These are phyloP conservation scores for Nemania sp. DNA, from an alignment of 2,329 filamentous ascomycete genomes.

Conservation along the genomic window DNA sequence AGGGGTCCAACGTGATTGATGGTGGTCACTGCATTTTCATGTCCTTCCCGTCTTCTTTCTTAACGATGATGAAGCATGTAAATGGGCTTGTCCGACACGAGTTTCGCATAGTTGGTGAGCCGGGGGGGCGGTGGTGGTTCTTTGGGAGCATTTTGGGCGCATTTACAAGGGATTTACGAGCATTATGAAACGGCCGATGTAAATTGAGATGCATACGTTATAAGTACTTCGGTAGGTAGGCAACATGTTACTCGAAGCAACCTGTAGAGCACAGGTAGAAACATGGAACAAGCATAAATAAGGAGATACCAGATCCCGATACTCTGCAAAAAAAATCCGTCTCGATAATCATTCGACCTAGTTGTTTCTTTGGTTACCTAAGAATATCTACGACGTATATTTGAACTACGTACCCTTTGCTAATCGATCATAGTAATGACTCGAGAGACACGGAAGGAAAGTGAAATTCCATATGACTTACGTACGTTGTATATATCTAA, in stretches of 20 bases:
- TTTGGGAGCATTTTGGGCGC: slow-evolving; percentile 41
- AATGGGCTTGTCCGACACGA: slow-evolving; percentile 37
- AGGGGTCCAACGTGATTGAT: slow-evolving; percentile 9
- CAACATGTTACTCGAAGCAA: slow-evolving; percentile 22
- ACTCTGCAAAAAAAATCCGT: too few relatives aligned
- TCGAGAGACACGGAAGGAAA: background rate
- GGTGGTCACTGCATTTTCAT: slow-evolving; percentile 14
- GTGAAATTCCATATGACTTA: background rate
- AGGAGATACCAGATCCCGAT: too few relatives aligned
- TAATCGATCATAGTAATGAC: too few relatives aligned
- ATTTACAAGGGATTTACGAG: slow-evolving; percentile 46
- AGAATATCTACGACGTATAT: too few relatives aligned
- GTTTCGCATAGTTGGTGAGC: slow-evolving; percentile 36
- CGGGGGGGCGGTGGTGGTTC: slow-evolving; percentile 1
- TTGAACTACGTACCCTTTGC: too few relatives aligned
- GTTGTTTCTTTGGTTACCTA: background rate
- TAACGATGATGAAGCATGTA: slow-evolving; percentile 46
- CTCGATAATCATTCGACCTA: too few relatives aligned
- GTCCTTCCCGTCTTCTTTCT: slow-evolving; percentile 34
- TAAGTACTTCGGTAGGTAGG: too few relatives aligned
- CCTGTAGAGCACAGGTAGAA: slow-evolving; percentile 12
- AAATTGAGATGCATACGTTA: slow-evolving; percentile 36
- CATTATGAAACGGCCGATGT: slow-evolving; percentile 40
- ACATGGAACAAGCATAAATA: background rate
- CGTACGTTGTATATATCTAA: too few relatives aligned